These are phyloP conservation scores for Aspergillus glaucus DNA, from an alignment of 2,329 filamentous ascomycete species.

Conservation along the genomic window DNA sequence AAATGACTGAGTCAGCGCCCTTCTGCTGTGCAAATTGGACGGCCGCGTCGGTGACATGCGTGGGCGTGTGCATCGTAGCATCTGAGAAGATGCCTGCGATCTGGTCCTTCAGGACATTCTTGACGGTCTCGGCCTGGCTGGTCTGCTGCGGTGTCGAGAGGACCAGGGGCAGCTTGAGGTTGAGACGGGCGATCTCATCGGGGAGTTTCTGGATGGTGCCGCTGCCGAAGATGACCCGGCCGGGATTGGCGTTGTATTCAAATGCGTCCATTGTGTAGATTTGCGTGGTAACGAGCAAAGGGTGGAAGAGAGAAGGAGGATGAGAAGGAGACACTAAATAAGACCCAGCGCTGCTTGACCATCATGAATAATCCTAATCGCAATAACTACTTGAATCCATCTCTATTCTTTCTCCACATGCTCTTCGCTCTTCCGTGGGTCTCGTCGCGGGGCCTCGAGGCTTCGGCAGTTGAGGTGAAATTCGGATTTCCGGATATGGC, in stretches of 20 bases:
- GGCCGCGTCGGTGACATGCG: slow-evolving; percentile 51
- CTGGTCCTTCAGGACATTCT: slow-evolving; percentile 39
- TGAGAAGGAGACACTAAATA: neutral
- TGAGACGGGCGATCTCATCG: slow-evolving; percentile 39
- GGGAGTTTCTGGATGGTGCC: slow-evolving; percentile 48
- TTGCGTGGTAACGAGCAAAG: neutral
- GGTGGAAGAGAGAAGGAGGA: neutral
- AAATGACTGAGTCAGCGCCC: slow-evolving; percentile 51
- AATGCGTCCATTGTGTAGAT: slow-evolving; percentile 46
- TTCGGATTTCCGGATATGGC: neutral
- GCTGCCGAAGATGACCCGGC: slow-evolving; percentile 51
- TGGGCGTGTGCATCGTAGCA: slow-evolving; percentile 60
- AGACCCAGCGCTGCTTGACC: slow-evolving; percentile 11
- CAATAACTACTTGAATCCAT: neutral
- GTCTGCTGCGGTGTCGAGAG: slow-evolving; percentile 52
- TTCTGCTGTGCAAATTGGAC: slow-evolving; percentile 41
- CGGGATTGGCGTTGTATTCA: slow-evolving; percentile 50
- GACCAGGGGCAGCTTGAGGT: slow-evolving; percentile 47
- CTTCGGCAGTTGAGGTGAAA: slow-evolving; percentile 3
- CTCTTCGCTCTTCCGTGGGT: slow-evolving; percentile 14
- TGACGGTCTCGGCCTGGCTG: slow-evolving; percentile 41
- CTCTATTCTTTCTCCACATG: slow-evolving; percentile 7
- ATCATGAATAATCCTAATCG: slow-evolving; percentile 17
- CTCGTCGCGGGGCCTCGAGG: neutral
- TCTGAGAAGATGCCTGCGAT: slow-evolving; percentile 49